phyloP scores from a whole-genome alignment of 495 filamentous ascomycete genomes.

The Aspergillus cristatus region DNA sequence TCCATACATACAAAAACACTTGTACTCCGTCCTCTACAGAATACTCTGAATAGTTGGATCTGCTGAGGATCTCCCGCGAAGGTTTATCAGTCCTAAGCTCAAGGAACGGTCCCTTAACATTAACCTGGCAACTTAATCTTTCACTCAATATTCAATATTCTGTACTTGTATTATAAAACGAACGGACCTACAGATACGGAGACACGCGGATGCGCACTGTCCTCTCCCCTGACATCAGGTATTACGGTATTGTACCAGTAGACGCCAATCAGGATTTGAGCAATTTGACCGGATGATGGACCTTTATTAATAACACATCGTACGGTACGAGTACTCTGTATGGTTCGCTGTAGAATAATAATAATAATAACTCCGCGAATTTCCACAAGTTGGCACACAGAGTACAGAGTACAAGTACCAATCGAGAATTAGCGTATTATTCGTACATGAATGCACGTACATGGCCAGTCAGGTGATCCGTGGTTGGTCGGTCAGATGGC shows the following conservation, averaged over 20 bases:
- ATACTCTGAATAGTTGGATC: slow-evolving; percentile 21
- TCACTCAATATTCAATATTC: not conserved
- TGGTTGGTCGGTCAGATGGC: too few species aligned
- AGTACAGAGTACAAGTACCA: too few species aligned
- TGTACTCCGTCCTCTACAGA: not conserved
- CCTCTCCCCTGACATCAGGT: too few species aligned
- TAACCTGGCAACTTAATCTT: not conserved
- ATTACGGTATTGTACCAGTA: too few species aligned
- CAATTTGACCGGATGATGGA: too few species aligned
- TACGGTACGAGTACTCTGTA: not conserved
- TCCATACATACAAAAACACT: not conserved
- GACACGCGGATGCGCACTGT: too few species aligned
- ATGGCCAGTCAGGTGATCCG: too few species aligned
- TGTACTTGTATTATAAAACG: not conserved
- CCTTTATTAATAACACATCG: too few species aligned
- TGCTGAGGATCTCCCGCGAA: slow-evolving; percentile 39
- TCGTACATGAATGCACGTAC: too few species aligned
- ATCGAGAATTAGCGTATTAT: too few species aligned
- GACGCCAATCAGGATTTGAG: slow-evolving; percentile 11
- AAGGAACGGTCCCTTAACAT: slow-evolving; percentile 5
- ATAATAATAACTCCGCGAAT: not conserved
- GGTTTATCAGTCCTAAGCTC: slow-evolving; percentile 28
- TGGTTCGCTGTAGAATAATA: not conserved
- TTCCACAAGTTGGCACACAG: too few species aligned
- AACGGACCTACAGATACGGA: slow-evolving; percentile 7